phyloP scores from a whole-genome alignment of 75 land plant species.

The Larix kaempferi region DNA sequence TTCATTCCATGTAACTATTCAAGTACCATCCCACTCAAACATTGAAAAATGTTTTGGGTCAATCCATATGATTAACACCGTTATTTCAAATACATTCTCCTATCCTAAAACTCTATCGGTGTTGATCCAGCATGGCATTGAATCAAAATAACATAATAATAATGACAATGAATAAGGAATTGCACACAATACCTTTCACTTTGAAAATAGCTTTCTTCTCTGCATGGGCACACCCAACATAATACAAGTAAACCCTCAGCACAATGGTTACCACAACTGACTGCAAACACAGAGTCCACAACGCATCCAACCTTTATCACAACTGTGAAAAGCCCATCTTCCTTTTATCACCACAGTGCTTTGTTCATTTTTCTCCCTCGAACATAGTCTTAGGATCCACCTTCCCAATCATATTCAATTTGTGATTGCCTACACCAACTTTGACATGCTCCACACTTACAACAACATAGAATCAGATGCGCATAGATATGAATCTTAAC shows the following conservation, averaged over 20 bases:
- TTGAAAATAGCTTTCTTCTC: neutral
- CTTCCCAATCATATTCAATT: conserved; percentile 43
- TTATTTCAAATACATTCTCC: neutral
- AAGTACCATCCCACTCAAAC: no score
- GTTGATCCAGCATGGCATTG: neutral
- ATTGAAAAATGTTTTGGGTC: neutral
- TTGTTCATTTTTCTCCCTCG: conserved; percentile 15
- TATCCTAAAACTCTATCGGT: neutral
- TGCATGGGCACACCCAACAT: conserved; percentile 46
- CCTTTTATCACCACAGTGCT: neutral
- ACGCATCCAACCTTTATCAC: conserved; percentile 16
- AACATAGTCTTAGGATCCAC: conserved; percentile 43
- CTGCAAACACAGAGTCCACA: conserved; percentile 21
- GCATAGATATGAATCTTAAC: no score
- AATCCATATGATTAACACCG: neutral
- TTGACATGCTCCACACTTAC: conserved; percentile 46
- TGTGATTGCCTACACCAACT: conserved; percentile 20
- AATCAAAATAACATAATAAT: neutral
- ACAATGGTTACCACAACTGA: conserved; percentile 38
- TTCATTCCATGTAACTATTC: neutral
- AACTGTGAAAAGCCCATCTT: neutral
- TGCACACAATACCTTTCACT: neutral
- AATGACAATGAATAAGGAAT: neutral
- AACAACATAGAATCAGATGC: neutral
- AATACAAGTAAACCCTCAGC: conserved; percentile 57